A percentile compares a stretch with the other conserved stretches of the same genome.
phyloP scores from a whole-genome alignment of 306 rosid genomes.

The Lathyrus sativus region DNA sequence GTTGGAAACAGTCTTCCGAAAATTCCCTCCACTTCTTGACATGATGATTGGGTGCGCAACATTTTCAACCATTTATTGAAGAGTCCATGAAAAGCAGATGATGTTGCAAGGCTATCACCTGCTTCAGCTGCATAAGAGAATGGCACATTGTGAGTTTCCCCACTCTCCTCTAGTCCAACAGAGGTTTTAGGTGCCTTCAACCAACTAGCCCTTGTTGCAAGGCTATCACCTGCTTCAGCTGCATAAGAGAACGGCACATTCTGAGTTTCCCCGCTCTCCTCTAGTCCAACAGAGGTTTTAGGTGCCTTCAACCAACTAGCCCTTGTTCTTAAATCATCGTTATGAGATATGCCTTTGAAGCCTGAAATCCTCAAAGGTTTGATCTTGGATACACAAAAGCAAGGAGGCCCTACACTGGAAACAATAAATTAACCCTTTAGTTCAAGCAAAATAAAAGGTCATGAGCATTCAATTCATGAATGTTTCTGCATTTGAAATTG shows the following conservation, averaged over 20 bases:
- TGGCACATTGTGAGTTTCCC: constrained; percentile 65
- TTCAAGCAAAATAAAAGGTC: constrained; percentile 29
- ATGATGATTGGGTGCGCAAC: constrained; percentile 64
- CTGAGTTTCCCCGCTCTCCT: constrained; percentile 66
- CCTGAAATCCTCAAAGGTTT: constrained; percentile 66
- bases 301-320: constrained; percentile 60
- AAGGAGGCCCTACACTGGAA: constrained; percentile 84
- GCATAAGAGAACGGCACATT: constrained; percentile 75
- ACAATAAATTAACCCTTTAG: constrained; percentile 49
- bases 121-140: constrained; percentile 70
- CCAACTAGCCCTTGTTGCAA: constrained; percentile 55
- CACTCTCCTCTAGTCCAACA: constrained; percentile 69
- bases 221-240: constrained; percentile 58
- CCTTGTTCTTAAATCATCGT: constrained; percentile 60
- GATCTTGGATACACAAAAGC: constrained; percentile 57
- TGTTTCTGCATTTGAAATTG: constrained; percentile 8
- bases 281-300: constrained; percentile 68
- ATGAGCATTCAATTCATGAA: constrained; percentile 24
- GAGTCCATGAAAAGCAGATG: constrained; percentile 66
- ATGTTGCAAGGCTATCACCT: constrained; percentile 52
- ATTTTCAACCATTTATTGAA: constrained; percentile 78
- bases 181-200: constrained; percentile 67
- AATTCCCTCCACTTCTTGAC: constrained; percentile 53
- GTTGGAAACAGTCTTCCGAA: constrained; percentile 50
- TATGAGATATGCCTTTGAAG: constrained; percentile 71